Evolutionary conservation across 1,284 basidiomycete species (phyloP).

Genomic region (Cutaneotrichosporon cavernicola): DNA sequence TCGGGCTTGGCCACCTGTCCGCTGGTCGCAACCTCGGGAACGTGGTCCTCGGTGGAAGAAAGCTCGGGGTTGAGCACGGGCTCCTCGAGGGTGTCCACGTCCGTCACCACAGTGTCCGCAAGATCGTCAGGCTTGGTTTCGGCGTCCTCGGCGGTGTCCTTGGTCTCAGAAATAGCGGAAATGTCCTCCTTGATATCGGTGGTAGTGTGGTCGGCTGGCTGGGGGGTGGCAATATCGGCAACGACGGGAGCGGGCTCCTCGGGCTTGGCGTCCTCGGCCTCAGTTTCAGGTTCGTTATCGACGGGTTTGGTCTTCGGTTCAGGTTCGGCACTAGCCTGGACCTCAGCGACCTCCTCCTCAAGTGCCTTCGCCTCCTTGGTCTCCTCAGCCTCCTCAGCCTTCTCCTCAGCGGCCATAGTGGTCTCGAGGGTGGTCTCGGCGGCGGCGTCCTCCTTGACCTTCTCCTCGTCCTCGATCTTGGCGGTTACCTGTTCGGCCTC

Average conservation of each 20-base stretch:
- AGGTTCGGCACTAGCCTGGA: conserved; percentile 49
- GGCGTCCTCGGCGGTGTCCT: not conserved
- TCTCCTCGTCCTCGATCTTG: conserved; percentile 10
- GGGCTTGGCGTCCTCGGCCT: not conserved
- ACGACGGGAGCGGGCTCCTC: not conserved
- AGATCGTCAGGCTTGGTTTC: not conserved
- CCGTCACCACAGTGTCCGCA: not conserved
- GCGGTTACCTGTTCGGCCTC: not conserved
- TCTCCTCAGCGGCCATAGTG: not conserved
- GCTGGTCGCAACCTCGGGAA: not conserved
- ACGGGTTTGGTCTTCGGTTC: not conserved
- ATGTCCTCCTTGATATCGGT: conserved; percentile 1
- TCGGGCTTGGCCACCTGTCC: not conserved
- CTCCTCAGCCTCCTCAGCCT: conserved; percentile 1
- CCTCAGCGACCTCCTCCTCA: conserved; percentile 58
- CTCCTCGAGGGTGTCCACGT: not conserved
- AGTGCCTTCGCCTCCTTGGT: not conserved
- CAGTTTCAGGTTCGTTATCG: not conserved
- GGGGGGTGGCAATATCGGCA: not conserved
- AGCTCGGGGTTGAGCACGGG: not conserved
- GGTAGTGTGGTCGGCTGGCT: not conserved
- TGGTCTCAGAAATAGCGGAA: conserved; percentile 1
- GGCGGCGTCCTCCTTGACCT: conserved; percentile 4
- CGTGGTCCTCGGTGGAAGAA: not conserved
- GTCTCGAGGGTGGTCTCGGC: not conserved